Conservation (phyloP, 768 basidiomycete genomes). For the Boletus subcaerulescens region DNA sequence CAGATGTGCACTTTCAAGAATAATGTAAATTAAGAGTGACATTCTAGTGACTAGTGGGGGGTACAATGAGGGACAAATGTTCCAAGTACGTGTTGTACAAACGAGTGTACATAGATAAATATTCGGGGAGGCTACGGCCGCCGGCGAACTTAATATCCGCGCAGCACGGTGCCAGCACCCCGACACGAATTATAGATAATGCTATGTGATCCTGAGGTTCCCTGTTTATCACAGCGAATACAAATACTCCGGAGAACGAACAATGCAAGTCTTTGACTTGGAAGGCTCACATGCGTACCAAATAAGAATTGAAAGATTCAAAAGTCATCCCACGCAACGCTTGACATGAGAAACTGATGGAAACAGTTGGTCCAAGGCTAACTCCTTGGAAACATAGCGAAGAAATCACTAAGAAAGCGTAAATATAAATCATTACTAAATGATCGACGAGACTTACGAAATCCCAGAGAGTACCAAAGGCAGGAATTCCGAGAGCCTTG, state of each 20-base stretch:
- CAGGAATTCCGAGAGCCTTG: slow-evolving; percentile 64
- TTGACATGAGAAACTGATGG: slow-evolving; percentile 5
- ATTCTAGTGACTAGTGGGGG: too few species aligned
- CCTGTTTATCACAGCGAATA: slow-evolving; percentile 2
- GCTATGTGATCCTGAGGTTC: slow-evolving; percentile 2
- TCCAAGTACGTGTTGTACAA: too few species aligned
- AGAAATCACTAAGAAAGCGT: slow-evolving; percentile 21
- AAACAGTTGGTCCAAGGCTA: not conserved
- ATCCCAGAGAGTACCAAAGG: slow-evolving; percentile 71
- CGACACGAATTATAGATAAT: not conserved
- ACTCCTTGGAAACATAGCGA: not conserved
- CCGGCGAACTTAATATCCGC: slow-evolving; percentile 12
- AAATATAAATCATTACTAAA: not conserved
- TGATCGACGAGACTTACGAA: slow-evolving; percentile 39
- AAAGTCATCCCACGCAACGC: slow-evolving; percentile 3
- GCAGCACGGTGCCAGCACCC: not conserved
- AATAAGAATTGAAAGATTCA: not conserved
- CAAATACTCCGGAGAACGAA: slow-evolving; percentile 2
- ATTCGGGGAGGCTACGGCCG: not conserved
- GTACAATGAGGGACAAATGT: too few species aligned
- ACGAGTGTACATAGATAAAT: not conserved
- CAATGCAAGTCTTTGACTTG: not conserved
- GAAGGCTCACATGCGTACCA: slow-evolving; percentile 5
- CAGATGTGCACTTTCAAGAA: too few species aligned
- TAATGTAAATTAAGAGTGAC: too few species aligned